Base-by-base conservation (phyloP, 345 rosid species). In the Brassica napus region DNA sequence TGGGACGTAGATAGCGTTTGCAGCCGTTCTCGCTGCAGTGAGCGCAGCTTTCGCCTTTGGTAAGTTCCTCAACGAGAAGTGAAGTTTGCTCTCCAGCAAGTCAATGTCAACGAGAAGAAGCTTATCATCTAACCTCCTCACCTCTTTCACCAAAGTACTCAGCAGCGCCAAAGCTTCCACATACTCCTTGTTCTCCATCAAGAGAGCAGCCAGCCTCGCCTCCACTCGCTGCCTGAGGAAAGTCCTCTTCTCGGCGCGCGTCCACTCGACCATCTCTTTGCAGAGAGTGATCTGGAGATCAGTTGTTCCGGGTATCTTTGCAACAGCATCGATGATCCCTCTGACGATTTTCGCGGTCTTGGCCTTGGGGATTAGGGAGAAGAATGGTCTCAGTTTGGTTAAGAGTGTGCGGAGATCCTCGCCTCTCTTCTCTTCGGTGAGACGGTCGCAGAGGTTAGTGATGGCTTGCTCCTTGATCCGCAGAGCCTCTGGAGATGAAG, bases 11-110 rank as follows among this genome's bases (percentile, higher is more conserved):
- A 93, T 93, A 6, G 99, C 98, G 73, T 93, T 93, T 30, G 98
- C 99, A 34, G 98, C 98, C 30, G 98, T 94, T 77, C 98, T 87
- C 8, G 98, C 98, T 7, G 98, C 98, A 0, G 98, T 94, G 11
- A 94, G 92, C 16, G 99, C 95, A 81, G 99, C 99, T 83, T 95
- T 95, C n/a, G 98, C 97, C 80, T 93, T 95, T 1, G 98, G 98
- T 34, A 95, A 92, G 79, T 93, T 95, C 74, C 97, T 88, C 52
- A 95, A 64, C 4, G 99, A 91, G 85, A 93, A 95, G 77, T 95
- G 98, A 28, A 95, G 94, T 85, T 86, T 91, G 79, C 99, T 93
- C 86, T 95, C 98, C 69, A 94, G 80, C 80, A 94, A 85, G 86
- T 94, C 89, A 35, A 94, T 91, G 87, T 94, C 99, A 61, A 91